Percentiles rank a stretch among this genome's conserved stretches.
These are phyloP conservation scores for Aspergillus fischeri DNA, from an alignment of 2,329 filamentous ascomycete species.

Conservation along the genomic window DNA sequence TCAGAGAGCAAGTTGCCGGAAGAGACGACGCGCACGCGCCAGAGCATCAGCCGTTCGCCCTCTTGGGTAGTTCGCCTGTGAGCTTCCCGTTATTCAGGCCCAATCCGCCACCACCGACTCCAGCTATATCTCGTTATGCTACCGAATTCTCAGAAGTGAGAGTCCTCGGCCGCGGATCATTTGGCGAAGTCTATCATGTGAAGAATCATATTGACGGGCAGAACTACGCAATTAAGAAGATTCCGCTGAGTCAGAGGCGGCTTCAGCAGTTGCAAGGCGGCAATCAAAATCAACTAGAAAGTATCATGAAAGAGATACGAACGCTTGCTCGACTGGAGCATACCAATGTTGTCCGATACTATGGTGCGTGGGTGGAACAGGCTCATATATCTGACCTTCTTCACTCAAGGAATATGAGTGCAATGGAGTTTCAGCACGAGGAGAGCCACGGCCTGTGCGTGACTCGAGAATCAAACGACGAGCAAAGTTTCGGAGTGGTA, in stretches of 20 bases:
- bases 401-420: conserved; percentile 3
- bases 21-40: conserved; percentile 15
- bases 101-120: conserved; percentile 18
- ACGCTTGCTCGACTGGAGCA: conserved; percentile 61
- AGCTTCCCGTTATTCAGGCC: conserved; percentile 28
- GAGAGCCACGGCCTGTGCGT: conserved; percentile 11
- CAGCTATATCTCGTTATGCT: conserved; percentile 42
- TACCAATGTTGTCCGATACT: conserved; percentile 63
- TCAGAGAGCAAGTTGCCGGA: conserved; percentile 16
- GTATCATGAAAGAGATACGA: conserved; percentile 57
- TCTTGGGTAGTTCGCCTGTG: conserved; percentile 29
- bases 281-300: conserved; percentile 52
- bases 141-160: conserved; percentile 52
- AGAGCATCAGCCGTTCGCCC: conserved; percentile 19
- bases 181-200: conserved; percentile 61
- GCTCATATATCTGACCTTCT: conserved; percentile 22
- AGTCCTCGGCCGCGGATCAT: conserved; percentile 61
- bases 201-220: conserved; percentile 58
- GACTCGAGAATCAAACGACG: conserved; percentile 17
- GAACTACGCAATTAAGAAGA: conserved; percentile 64
- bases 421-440: conserved; percentile 11
- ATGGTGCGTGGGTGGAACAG: conserved; percentile 60
- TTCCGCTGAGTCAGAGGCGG: conserved; percentile 52
- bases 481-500: conserved; percentile 36
- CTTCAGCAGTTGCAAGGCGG: conserved; percentile 50